Evolutionary conservation across 1,284 basidiomycete genomes (phyloP).

Genomic region (Sphaerobolus stellatus): DNA sequence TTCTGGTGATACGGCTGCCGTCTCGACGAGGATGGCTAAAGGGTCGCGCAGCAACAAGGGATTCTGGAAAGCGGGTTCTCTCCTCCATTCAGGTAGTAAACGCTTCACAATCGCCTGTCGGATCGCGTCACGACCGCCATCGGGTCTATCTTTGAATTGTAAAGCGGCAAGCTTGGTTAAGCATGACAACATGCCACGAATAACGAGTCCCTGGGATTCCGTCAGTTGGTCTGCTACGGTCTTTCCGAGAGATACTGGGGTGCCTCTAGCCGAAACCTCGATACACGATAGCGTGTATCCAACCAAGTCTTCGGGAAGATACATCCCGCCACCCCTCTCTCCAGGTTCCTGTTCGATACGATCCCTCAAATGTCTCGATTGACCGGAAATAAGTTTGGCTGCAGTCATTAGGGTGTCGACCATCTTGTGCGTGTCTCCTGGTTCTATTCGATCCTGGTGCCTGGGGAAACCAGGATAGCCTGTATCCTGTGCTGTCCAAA

Average conservation of each 20-base stretch:
- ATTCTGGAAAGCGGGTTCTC: constrained; percentile 71
- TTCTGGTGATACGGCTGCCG: constrained; percentile 84
- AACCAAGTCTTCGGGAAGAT: constrained; percentile 87
- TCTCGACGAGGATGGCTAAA: constrained; percentile 83
- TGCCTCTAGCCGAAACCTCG: constrained; percentile 79
- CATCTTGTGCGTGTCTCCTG: constrained; percentile 67
- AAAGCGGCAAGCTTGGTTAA: constrained; percentile 68
- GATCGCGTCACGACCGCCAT: constrained; percentile 70
- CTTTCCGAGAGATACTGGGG: constrained; percentile 43
- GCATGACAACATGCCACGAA: constrained; percentile 72
- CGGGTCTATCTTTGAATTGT: constrained; percentile 62
- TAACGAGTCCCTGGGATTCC: constrained; percentile 74
- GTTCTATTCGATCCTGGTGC: constrained; percentile 47
- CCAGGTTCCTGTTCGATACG: constrained; percentile 68
- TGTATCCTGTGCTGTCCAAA: constrained; percentile 78
- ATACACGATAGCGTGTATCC: constrained; percentile 84
- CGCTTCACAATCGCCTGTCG: constrained; percentile 86
- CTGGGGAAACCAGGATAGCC: constrained; percentile 60
- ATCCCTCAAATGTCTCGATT: constrained; percentile 72
- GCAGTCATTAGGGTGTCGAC: constrained; percentile 73
- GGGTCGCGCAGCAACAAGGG: constrained; percentile 86
- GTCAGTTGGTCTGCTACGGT: constrained; percentile 73
- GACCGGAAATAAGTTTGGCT: constrained; percentile 67
- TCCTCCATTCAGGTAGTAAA: constrained; percentile 86
- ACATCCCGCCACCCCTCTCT: constrained; percentile 76